These are phyloP conservation scores for Cubamyces lactineus DNA, from an alignment of 768 basidiomycete genomes.

Conservation along the genomic window DNA sequence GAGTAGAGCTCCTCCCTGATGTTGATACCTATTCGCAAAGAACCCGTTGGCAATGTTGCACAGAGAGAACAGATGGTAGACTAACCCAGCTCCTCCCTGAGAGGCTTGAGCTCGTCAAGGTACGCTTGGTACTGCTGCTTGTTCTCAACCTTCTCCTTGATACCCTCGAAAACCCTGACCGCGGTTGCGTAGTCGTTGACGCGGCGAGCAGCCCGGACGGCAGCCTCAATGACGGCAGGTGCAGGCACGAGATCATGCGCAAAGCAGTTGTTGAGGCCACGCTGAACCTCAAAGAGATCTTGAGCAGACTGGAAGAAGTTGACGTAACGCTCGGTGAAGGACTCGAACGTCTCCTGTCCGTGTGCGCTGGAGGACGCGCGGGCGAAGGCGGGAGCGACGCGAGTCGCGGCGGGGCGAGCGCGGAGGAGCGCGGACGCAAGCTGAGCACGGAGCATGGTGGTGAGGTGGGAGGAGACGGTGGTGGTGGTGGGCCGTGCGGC, in stretches of 20 bases:
- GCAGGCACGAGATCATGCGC: conserved; percentile 96
- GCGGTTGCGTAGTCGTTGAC: conserved; percentile 98
- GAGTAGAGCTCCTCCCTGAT: conserved; percentile 68
- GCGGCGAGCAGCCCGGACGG: conserved; percentile 82
- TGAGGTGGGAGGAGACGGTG: conserved; percentile 13
- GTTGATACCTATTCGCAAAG: conserved; percentile 49
- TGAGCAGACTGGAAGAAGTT: conserved; percentile 90
- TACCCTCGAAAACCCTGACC: conserved; percentile 93
- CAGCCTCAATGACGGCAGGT: conserved; percentile 82
- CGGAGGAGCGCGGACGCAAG: conserved; percentile 67
- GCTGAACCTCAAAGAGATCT: conserved; percentile 98
- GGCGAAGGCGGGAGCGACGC: conserved; percentile 45
- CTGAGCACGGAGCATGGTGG: conserved; percentile 57
- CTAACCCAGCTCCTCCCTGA: conserved; percentile 91
- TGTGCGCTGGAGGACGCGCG: conserved; percentile 63
- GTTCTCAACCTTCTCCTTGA: conserved; percentile 98
- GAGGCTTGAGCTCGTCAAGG: conserved; percentile 83
- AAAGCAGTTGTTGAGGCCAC: conserved; percentile 99
- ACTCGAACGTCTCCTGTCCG: conserved; percentile 90
- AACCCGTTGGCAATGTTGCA: conserved; percentile 1
- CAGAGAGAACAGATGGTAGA: conserved; percentile 11
- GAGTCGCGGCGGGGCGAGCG: conserved; percentile 51
- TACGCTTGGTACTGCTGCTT: conserved; percentile 93
- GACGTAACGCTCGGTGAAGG: conserved; percentile 93
- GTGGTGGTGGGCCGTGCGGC: conserved; percentile 3